These are phyloP conservation scores for Porcisia deanei DNA, from an alignment of 208 protist species.

Conservation along the genomic window DNA sequence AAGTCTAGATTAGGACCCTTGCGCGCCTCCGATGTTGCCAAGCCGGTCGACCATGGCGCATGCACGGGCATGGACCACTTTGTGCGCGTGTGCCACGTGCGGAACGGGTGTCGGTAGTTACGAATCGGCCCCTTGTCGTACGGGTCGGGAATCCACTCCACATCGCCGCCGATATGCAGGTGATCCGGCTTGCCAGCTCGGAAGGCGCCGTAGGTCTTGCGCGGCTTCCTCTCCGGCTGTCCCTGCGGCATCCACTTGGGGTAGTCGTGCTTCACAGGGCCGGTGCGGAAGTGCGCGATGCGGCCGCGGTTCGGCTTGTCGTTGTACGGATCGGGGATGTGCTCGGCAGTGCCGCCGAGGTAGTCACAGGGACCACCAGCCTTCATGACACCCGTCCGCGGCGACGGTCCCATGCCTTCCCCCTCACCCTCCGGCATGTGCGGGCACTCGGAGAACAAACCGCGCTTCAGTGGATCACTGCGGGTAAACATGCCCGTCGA, in stretches of 20 bases:
- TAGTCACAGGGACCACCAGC: constrained; percentile 67
- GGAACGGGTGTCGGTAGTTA: constrained; percentile 65
- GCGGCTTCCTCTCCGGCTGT: constrained; percentile 51
- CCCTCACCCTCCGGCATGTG: constrained; percentile 75
- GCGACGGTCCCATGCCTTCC: constrained; percentile 21
- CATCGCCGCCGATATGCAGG: constrained; percentile 59
- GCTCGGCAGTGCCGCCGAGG: constrained; percentile 73
- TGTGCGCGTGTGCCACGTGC: constrained; percentile 88
- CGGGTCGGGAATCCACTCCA: constrained; percentile 88
- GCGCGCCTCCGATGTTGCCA: constrained; percentile 76
- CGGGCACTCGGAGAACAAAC: constrained; percentile 77
- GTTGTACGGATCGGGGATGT: constrained; percentile 80
- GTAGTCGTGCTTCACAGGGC: constrained; percentile 60
- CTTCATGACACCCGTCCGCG: constrained; percentile 57
- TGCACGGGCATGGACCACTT: constrained; percentile 89
- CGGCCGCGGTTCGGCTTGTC: constrained; percentile 76
- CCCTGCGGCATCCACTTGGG: constrained; percentile 86
- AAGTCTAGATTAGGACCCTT: constrained; percentile 60
- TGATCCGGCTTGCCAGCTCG: constrained; percentile 65
- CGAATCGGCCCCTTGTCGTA: constrained; percentile 66
- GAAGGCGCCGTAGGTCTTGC: constrained; percentile 66
- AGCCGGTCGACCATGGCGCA: constrained; percentile 82
- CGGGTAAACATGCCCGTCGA: constrained; percentile 62
- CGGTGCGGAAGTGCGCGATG: constrained; percentile 74
- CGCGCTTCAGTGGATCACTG: constrained; percentile 74